Evolutionary conservation across 2,329 filamentous ascomycete species (phyloP), one percentile per base, ranked within the genome.

Genomic region (Dryadomyces quercus-mongolicae): DNA sequence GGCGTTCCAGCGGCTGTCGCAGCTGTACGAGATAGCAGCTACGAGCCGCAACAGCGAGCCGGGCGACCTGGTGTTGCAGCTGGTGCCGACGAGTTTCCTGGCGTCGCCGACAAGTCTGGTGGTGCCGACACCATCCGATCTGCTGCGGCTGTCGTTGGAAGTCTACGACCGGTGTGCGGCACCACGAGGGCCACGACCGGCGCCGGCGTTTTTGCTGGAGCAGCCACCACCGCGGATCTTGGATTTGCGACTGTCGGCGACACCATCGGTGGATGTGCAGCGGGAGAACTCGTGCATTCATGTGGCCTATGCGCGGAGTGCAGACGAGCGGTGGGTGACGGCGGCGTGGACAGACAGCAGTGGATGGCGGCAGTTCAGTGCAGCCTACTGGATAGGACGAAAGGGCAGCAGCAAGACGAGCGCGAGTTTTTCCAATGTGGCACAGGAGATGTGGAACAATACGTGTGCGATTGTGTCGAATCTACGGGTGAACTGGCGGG

Each of bases 231-330:
- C 87, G 12, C 81, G 84, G 25, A 76, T 74, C 31, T 85, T 94
- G 52, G 85, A 87, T 51, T 93, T 94, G 68, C 86, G 87, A 64
- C 69, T 91, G 2, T 76, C 74, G 1, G 68, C 78, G 1, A 81
- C 78, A 15, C 84, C 86, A 2, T 88, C 86, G 0, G 78, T 81
- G 18, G 86, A 88, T 18, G 71, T 92, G 6, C 72, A 93, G 53
- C 80, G 85, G 54, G 88, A 93, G 64, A 88, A 90, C 59, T 86
- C 82, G 0, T 85, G 85, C 62, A 80, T 95, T 34, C 88, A 95
- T 65, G 72, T 94, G 47, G 86, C 85, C 1, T 94, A 94, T 62
- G 80, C 85, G 2, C 77, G 83, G 54, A 91, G 86, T 62, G 73
- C 84, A 12, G 86, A 92, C 64, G 81, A 85, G 20, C 74, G 83